Evolutionary conservation across 148 eudicot genomes (phyloP), one percentile per base, ranked within the genome.

Genomic region (Tetragonia tetragonoides): DNA sequence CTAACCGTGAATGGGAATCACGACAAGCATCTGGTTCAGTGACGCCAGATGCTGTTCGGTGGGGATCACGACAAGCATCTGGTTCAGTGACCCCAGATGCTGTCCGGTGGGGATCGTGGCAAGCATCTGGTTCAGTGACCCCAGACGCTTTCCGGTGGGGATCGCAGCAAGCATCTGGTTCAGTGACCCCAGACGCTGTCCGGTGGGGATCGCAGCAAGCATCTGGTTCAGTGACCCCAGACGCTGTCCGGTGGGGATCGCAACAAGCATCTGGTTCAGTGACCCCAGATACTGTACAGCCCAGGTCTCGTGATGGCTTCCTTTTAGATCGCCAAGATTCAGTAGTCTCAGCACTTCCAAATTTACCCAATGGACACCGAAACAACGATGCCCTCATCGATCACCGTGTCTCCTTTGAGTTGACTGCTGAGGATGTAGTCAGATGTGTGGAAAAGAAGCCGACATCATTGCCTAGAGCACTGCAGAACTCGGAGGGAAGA

Each of bases 371-470:
- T 47, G 87, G 86, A 59, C 74, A 76, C 68, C 66, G 81, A 75
- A 80, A 88, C 57, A 83, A 76, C 66, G 88, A 89, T 46, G 56
- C 67, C 16, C 78, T 81, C 23, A 64, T 79, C 49, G 90, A 89
- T 78, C 98, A 89, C 70, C 83, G 95, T 75, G 90, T 89, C 80
- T 95, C 99, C 51, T 91, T 91, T 73, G 99, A 95, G 84, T 79
- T 95, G 75, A 93, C 90, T 2, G 86, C 89, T 4, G 97, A 95
- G 74, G 93, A 90, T 75, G 92, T 88, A 76, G 88, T 93, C 20
- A 90, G 95, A 79, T 91, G 97, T 75, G 92, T 90, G 59, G 95
- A 91, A 64, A 91, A 90, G 87, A 86, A 90, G 81, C 88, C 90
- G 28, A 83, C 69, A 34, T 34, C 85, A 17, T 79, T 86, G 53